phyloP scores from a whole-genome alignment of 2,329 filamentous ascomycete species.

The Apiospora kogelbergensis region DNA sequence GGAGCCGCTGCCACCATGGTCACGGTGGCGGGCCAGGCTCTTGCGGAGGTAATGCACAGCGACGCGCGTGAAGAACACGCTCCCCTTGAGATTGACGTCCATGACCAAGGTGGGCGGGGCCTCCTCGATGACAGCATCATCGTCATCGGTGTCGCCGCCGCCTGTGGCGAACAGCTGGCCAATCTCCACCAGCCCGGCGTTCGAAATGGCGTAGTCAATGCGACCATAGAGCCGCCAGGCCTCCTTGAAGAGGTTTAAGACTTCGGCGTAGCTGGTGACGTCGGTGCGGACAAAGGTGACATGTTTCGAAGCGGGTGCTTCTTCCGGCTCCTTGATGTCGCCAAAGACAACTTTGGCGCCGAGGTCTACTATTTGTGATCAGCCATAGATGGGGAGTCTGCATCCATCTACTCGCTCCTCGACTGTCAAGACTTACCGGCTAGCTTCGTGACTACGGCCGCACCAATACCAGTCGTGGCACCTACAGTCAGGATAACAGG shows the following conservation, averaged over 20 bases:
- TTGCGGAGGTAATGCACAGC: not conserved
- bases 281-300: slow-evolving; percentile 4
- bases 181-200: not conserved
- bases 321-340: not conserved
- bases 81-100: not conserved
- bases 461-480: not conserved
- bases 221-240: not conserved
- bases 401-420: too few species aligned
- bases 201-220: not conserved
- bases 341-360: not conserved
- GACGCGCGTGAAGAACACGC: slow-evolving; percentile 8
- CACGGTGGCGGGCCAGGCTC: not conserved
- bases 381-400: not conserved
- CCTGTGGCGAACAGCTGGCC: not conserved
- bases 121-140: not conserved
- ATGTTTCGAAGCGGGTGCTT: not conserved
- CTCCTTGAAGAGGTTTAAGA: slow-evolving; percentile 11
- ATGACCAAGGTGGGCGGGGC: not conserved
- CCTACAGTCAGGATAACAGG: not conserved
- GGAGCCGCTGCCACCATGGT: not conserved
- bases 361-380: not conserved
- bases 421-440: not conserved
- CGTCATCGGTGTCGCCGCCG: not conserved
- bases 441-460: not conserved
- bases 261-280: not conserved